Evolutionary conservation across 1,139 yeast genomes (phyloP), one percentile per base, ranked within the genome.

Genomic region (Geotrichum aggregatum): DNA sequence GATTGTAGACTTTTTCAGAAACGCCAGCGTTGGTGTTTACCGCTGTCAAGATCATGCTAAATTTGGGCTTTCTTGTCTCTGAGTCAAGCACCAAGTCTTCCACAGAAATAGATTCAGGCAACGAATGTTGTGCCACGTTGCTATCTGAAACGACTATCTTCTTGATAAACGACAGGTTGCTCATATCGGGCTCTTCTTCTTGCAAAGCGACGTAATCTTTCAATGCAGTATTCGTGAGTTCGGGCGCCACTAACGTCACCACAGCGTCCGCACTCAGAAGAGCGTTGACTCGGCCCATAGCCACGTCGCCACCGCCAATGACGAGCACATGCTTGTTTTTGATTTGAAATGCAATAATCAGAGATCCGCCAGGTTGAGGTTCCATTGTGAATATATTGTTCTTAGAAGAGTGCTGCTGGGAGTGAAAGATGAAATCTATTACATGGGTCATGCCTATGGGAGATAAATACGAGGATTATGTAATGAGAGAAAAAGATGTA

Each of bases 301-400:
- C 96, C 10, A 87, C 95, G 49, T 84, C 88, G 4, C 95, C 95
- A 7, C 84, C 87, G 0, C 95, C 95, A 44, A 87, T 78, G 1
- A 87, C 86, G 22, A 87, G 72, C 24, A 85, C 87, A 60, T 79
- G 86, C 55, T 78, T 79, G 59, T 74, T 71, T 58, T 75, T 75
- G 38, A 85, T 82, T 66, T 84, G 89, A 84, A 86, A 84, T 6
- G 92, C 91, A 13, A 85, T 71, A 56, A 84, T 73, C 19, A 84
- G 71, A 6, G 88, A 83, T 1, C 82, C 84, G 42, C 70, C 71
- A 51, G 66, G 54, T 30, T 44, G 52, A 26, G 49, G 47, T 39
- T 53, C 48, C 55, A 52, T 52, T 38, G 36, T 34, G 18, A 16
- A 34, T 34, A 18, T 34, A 14, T 30, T n/a, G n/a, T n/a, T n/a